Base-by-base conservation (phyloP, 2,329 filamentous ascomycete species). In the Botryotinia narcissicola region DNA sequence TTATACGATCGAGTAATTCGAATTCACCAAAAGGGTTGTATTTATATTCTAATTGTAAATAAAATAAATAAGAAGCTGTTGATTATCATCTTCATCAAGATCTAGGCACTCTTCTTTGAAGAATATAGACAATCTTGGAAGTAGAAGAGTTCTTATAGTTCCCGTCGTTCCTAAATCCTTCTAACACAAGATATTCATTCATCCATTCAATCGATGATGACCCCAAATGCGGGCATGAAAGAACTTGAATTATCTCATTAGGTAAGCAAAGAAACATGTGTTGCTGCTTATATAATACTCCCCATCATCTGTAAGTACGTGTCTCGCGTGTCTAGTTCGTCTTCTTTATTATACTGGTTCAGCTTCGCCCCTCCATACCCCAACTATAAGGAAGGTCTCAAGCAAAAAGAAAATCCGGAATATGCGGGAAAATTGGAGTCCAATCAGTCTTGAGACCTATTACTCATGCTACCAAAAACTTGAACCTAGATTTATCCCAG, bases 221-320 rank as follows among this genome's bases (percentile, higher is more conserved):
- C 48, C 66, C 66, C 66, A 69, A 69, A 69, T 69, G 66, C 66
- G 66, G 66, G 40, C 25, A 37, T 69, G 37, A 69, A 68, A 68
- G 64, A 68, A 68, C 46, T n/a, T 22, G 51, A n/a, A n/a, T 46
- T 22, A 18, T 35, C 44, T 67, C 29, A 44, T 63, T 46, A 57
- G n/a, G 51, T 57, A 32, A 64, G 61, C 61, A 64, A 32, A 32
- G 6, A 14, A 44, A 44, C 5, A 25, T 29, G 12, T 54, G 25
- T 20, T 29, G 57, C 59, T 20, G 64, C 32, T 54, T 67, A 67
- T 54, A 35, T 67, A 67, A 67, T 54, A 67, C 20, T 40, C n/a
- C 18, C 18, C 40, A 46, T 64, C 40, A 64, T 32, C 40, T 64
- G 18, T 46, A 14, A 10, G 42, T 46, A 44, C 40, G n/a, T 40